A percentile compares a stretch with the other conserved stretches of the same genome.
Evolutionary conservation across 192 early-diverging fungal species (phyloP).

Genomic region (Backusella liffmaniae): DNA sequence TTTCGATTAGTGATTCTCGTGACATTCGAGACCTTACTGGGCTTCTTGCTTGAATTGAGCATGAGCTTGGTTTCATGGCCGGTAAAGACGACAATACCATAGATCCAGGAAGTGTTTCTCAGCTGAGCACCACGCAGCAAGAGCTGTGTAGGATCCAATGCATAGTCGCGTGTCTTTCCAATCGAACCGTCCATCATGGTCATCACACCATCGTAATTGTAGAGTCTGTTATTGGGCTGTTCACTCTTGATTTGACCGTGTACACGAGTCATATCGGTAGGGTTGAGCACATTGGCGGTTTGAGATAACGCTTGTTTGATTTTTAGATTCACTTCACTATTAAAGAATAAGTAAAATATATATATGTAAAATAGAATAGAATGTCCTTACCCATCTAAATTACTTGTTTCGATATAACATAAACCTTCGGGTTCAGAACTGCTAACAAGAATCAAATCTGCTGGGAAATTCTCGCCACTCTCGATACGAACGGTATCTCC

Average conservation of each 20-base stretch:
- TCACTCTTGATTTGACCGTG: conserved; percentile 87
- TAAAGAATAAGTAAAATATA: background rate
- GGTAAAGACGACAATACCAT: conserved; percentile 91
- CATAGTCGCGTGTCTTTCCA: conserved; percentile 62
- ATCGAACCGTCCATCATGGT: conserved; percentile 38
- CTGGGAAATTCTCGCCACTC: conserved; percentile 87
- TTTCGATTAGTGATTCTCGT: conserved; percentile 89
- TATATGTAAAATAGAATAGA: background rate
- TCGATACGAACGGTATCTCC: conserved; percentile 93
- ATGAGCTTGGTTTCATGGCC: conserved; percentile 98
- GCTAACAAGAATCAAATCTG: conserved; percentile 88
- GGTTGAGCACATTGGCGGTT: conserved; percentile 72
- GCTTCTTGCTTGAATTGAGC: conserved; percentile 89
- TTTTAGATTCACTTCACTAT: conserved; percentile 94
- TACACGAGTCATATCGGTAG: conserved; percentile 60
- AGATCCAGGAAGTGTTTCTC: conserved; percentile 94
- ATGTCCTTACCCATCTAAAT: conserved; percentile 80
- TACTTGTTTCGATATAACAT: conserved; percentile 97
- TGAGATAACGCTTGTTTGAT: conserved; percentile 91
- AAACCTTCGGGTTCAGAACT: conserved; percentile 93
- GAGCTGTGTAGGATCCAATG: conserved; percentile 91
- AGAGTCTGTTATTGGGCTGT: conserved; percentile 93
- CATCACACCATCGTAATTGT: conserved; percentile 89
- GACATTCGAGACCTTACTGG: conserved; percentile 90
- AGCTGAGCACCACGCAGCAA: conserved; percentile 91